A percentile compares a stretch with the other conserved stretches of the same genome.
Conservation (phyloP, 1,284 basidiomycete genomes). For the Schizophyllum commune region DNA sequence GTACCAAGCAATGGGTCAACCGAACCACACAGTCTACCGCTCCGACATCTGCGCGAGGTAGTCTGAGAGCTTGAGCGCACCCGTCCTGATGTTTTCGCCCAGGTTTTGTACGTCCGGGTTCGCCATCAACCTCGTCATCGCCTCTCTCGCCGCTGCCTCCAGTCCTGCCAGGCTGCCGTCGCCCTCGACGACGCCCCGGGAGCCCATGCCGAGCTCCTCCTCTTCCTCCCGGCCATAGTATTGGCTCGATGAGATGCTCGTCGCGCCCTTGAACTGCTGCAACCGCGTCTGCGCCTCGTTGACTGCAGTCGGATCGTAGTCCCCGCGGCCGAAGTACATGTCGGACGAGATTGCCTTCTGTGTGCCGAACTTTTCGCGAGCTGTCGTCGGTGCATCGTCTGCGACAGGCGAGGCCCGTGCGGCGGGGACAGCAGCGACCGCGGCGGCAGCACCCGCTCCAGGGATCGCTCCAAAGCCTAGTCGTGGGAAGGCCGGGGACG, state of each 20-base stretch:
- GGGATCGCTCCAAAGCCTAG: conserved; percentile 85
- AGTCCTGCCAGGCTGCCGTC: conserved; percentile 69
- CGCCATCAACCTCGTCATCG: conserved; percentile 69
- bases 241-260: conserved; percentile 90
- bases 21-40: conserved; percentile 21
- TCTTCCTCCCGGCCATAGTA: conserved; percentile 95
- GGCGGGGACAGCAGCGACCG: conserved; percentile 32
- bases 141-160: conserved; percentile 77
- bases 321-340: conserved; percentile 91
- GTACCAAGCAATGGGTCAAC: background rate
- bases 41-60: conserved; percentile 74
- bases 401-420: conserved; percentile 21
- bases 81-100: conserved; percentile 74
- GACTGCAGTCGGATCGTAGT: conserved; percentile 73
- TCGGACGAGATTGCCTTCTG: conserved; percentile 98
- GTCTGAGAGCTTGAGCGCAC: conserved; percentile 82
- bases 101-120: conserved; percentile 90
- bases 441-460: conserved; percentile 45
- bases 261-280: conserved; percentile 85
- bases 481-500: conserved; percentile 60
- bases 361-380: conserved; percentile 84
- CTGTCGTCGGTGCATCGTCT: conserved; percentile 71
- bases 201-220: conserved; percentile 38
- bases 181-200: conserved; percentile 46
- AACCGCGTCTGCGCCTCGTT: conserved; percentile 80